Evolutionary conservation across 805 yeast species (phyloP), one percentile per base, ranked within the genome.

Genomic region (Priceomyces carsonii): DNA sequence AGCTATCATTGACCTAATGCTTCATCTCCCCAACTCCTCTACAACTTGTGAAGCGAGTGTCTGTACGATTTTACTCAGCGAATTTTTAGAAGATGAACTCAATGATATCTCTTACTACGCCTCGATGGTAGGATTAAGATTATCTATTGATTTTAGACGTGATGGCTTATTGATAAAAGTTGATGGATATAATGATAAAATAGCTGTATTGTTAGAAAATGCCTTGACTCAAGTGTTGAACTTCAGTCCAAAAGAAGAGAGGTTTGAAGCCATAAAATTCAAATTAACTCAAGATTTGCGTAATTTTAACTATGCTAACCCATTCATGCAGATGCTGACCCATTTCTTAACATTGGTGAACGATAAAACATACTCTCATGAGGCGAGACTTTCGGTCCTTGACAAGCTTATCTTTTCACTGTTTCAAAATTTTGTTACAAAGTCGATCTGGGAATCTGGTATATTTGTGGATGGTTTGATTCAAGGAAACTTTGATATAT

Each of bases 81-180:
- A 86, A 32, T 56, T 91, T 40, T 59, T 91, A 15, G 84, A 79
- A 34, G 96, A 90, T 51, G 78, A 77, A 22, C 66, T 93, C 44
- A 79, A 79, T 47, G 90, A 88, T 50, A 63, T 80, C 35, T 78
- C 87, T 7, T 91, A 91, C 51, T 84, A 85, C 52, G 97, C 99
- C 1, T 75, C 79, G 6, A 70, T 89, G 36, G 96, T 93, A 2
- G 93, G 93, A 0, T 71, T 88, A 38, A 64, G 71, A 33, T 79
- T 80, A 39, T 61, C 71, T 2, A 69, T 90, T 26, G 59, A 70
- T 19, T 65, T 75, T 39, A 76, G 82, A 36, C 73, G 82, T 43
- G 88, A 82, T 45, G 95, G 96, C 0, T 51, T 90, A 26, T 73
- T 75, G 25, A 53, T 91, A 28, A 77, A 76, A 31, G 67, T 88